Conservation (phyloP, 129 eudicot genomes). For the Ambrosia artemisiifolia region DNA sequence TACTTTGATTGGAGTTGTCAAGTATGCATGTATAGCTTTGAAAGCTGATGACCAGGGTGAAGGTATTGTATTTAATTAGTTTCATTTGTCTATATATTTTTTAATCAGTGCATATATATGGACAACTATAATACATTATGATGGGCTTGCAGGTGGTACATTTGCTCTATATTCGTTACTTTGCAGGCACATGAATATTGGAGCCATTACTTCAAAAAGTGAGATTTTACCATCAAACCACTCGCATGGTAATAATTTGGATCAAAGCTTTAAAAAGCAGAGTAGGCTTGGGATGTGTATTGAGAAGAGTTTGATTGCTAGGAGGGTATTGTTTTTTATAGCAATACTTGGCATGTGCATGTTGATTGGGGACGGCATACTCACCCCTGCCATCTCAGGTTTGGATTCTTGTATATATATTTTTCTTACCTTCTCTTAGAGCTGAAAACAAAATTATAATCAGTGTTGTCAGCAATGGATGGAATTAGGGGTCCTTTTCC, state of each 20-base stretch:
- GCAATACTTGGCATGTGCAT: slow-evolving; percentile 77
- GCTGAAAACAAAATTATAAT: background rate
- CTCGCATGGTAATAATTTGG: slow-evolving; percentile 19
- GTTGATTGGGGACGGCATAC: slow-evolving; percentile 78
- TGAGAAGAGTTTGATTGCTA: slow-evolving; percentile 59
- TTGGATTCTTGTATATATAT: slow-evolving; percentile 5
- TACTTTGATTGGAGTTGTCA: slow-evolving; percentile 59
- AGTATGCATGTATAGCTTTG: slow-evolving; percentile 59
- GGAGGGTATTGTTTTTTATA: slow-evolving; percentile 57
- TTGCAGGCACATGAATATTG: slow-evolving; percentile 62
- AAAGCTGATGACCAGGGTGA: slow-evolving; percentile 83
- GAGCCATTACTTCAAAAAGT: slow-evolving; percentile 42
- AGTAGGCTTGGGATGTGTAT: slow-evolving; percentile 53
- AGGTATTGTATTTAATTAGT: slow-evolving; percentile 35
- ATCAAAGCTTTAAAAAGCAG: slow-evolving; percentile 30
- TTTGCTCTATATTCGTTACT: slow-evolving; percentile 71
- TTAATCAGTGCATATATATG: background rate
- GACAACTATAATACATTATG: background rate
- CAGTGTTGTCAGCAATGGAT: slow-evolving; percentile 75
- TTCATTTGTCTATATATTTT: background rate
- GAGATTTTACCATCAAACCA: slow-evolving; percentile 24
- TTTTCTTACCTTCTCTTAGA: background rate
- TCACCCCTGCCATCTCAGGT: slow-evolving; percentile 85
- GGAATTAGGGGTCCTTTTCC: slow-evolving; percentile 78
- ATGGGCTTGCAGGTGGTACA: slow-evolving; percentile 59